These are phyloP conservation scores for Cladosporium velox DNA, from an alignment of 2,329 filamentous ascomycete genomes.

Conservation along the genomic window DNA sequence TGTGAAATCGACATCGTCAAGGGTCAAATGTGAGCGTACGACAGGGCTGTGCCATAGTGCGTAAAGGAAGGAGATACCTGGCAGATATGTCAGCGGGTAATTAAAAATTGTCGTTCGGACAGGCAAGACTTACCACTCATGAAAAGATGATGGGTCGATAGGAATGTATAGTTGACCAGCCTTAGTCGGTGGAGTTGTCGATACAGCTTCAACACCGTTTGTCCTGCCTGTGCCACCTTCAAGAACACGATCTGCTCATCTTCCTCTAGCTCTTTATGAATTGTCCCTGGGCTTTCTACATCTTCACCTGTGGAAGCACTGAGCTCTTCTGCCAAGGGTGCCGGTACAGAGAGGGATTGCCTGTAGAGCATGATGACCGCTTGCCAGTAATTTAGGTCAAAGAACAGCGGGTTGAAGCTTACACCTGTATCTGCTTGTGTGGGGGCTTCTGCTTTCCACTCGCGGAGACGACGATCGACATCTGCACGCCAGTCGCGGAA, in stretches of 20 bases:
- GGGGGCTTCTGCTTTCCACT: slow-evolving; percentile 85
- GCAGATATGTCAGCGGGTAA: slow-evolving; percentile 15
- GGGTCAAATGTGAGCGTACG: slow-evolving; percentile 80
- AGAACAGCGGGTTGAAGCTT: slow-evolving; percentile 82
- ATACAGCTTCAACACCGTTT: slow-evolving; percentile 88
- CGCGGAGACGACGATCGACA: slow-evolving; percentile 76
- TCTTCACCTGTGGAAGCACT: slow-evolving; percentile 57
- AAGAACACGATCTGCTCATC: slow-evolving; percentile 91
- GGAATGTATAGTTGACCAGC: slow-evolving; percentile 92
- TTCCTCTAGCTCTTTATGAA: slow-evolving; percentile 66
- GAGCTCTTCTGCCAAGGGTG: slow-evolving; percentile 78
- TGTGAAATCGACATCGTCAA: slow-evolving; percentile 98
- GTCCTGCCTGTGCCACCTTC: slow-evolving; percentile 92
- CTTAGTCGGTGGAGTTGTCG: slow-evolving; percentile 83
- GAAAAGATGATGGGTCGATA: slow-evolving; percentile 94
- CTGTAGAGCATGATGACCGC: slow-evolving; percentile 94
- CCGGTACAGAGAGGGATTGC: slow-evolving; percentile 77
- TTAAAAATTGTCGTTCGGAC: too few species aligned
- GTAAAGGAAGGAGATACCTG: slow-evolving; percentile 86
- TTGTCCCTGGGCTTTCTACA: slow-evolving; percentile 54
- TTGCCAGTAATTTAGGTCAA: slow-evolving; percentile 97
- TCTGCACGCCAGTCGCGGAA: slow-evolving; percentile 88
- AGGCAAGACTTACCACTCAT: slow-evolving; percentile 74
- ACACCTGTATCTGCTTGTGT: slow-evolving; percentile 79
- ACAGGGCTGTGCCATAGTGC: slow-evolving; percentile 95